Base-by-base conservation (phyloP, 805 yeast species). In the Hanseniaspora nectarophila region DNA sequence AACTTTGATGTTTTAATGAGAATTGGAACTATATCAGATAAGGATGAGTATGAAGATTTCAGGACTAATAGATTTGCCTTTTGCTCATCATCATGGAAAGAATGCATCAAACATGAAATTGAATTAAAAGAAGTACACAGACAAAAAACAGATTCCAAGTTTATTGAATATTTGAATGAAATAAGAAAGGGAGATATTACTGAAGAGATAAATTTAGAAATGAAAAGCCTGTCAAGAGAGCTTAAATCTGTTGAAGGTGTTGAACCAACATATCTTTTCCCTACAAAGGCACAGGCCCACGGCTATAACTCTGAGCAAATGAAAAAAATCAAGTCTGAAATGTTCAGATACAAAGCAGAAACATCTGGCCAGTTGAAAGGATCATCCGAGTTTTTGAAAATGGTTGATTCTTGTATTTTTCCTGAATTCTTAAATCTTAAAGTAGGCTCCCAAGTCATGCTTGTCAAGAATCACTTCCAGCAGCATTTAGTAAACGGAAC, bases 371-470 rank as follows among this genome's bases (percentile, higher is more conserved):
- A 60, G 0, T 24, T 69, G 32, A 56, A 57, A 21, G 77, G 77
- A 45, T 63, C 63, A 2, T 4, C 4, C 3, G 35, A 9, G 12
- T 49, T 49, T 28, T 13, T 12, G 4, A 26, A 16, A 3, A 42
- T 49, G 21, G 20, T 16, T 18, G 76, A 79, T 58, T 78, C 82
- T 56, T 65, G 85, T 60, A 85, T 89, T 1, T 26, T 38, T 4
- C 85, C 85, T 1, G 67, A 70, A 34, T 65, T 64, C 33, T 62
- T 85, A 13, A 69, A 69, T 7, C 66, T 85, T 59, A 85, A 83
- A 59, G 74, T 74, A 51, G 82, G 82, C 42, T 86, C 90, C 0
- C 94, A 85, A 66, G 94, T 85, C 0, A 84, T 85, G 90, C 78
- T 84, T 72, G 73, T 85, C 45, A 84, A 84, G 61, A 85, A 85